Base-by-base conservation (phyloP, 306 rosid species). In the Rubus parviflorus region DNA sequence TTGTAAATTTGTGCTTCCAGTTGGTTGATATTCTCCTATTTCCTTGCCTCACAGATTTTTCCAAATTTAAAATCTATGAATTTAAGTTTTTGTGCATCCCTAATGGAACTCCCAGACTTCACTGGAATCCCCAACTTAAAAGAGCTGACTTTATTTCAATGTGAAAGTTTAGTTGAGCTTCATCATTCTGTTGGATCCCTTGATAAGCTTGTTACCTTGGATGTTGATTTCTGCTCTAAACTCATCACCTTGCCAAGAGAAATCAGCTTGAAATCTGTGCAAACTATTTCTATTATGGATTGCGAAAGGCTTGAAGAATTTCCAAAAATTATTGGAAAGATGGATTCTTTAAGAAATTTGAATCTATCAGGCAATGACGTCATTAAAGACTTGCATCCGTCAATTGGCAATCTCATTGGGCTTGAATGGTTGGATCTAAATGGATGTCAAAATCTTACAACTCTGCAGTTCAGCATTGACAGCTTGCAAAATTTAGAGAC, bases 361-460 rank as follows among this genome's bases (percentile, higher is more conserved):
- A 0, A 40, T 1, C 3, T 66, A 14, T 6, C 20, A 8, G 0
- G 0, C 0, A 40, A 3, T 41, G 49, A 51, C n/a, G n/a, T n/a
- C 7, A 19, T 66, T 17, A 40, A 12, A 40, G 49, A 41, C 0
- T 42, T 41, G 30, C 51, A 47, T 41, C 22, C 19, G 12, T 66
- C 51, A 43, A 42, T n/a, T 66, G 16, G 16, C n/a, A 3, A 10
- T 41, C 71, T 66, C 3, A 54, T 1, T 8, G 30, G 25, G 25
- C 61, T 54, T 0, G 4, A n/a, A 6, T 1, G 0, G 9, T n/a
- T 54, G 4, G 0, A 2, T 0, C 10, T 20, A n/a, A 0, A 2
- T 2, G 25, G 11, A 0, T n/a, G 61, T 54, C 11, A n/a, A 8
- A 54, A 54, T 8, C 61, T 54, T n/a, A 54, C 4, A n/a, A 54